Evolutionary conservation across 345 rosid genomes (phyloP), one percentile per base, ranked within the genome.

Genomic region (Sonneratia caseolaris): DNA sequence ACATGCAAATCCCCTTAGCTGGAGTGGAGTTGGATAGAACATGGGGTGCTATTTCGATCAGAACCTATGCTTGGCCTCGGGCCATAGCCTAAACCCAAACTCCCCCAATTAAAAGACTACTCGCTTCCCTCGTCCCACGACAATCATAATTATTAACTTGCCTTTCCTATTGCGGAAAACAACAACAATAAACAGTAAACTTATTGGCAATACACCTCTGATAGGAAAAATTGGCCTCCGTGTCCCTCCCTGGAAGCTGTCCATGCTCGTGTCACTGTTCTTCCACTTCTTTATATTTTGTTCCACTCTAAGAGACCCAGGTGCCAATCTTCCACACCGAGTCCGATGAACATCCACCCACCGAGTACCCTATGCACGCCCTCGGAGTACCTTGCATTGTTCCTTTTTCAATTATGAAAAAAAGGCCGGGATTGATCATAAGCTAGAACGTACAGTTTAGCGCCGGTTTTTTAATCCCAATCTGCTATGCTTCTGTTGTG

Each of bases 241-340:
- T 55, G 61, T 55, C 24, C 61, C 61, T 55, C 24, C 61, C 61
- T 55, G 61, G 61, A 55, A 55, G 61, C 62, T 56, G 62, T 56
- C 62, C 32, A 5, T 56, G 27, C 62, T 19, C 32, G 62, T 56
- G 62, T 9, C 5, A 56, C 62, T 56, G 10, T 56, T 56, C 62
- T 56, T 6, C 11, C 18, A 27, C 32, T 27, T 0, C 32, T 27
- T 27, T 1, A 27, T 27, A 27, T 27, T 27, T 27, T 27, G 1
- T 27, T 27, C 32, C 32, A 27, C 32, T 27, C 32, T 27, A 27
- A 1, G 32, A 27, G 32, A 27, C 32, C 32, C 32, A 27, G 32
- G 32, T 27, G 32, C 32, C 32, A 27, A 27, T 27, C 32, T 27
- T 1, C 32, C 32, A 27, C 32, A 27, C 32, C 32, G 32, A 27